phyloP scores from a whole-genome alignment of 352 stramenopile species.

The Pythium diclinum region DNA sequence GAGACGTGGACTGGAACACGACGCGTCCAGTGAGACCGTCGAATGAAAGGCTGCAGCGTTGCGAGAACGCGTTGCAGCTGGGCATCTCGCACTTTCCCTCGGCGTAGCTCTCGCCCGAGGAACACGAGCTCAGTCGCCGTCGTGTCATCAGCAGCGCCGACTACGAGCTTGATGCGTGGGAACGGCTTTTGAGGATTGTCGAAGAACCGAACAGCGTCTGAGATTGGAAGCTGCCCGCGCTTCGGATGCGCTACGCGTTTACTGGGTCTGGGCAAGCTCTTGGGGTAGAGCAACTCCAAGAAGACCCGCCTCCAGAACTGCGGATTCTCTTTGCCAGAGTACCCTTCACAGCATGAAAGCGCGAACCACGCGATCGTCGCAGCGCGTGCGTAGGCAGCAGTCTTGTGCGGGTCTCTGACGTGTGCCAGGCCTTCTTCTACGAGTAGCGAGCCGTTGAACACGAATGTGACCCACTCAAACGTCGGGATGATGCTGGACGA shows the following conservation, averaged over 20 bases:
- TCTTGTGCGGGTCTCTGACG: not conserved
- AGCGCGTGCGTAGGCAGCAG: not conserved
- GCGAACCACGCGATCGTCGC: conserved; percentile 5
- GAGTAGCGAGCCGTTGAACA: not conserved
- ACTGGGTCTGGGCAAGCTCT: not conserved
- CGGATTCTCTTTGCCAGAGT: not conserved
- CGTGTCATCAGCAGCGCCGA: not conserved
- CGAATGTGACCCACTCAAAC: conserved; percentile 20
- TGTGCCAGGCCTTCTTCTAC: not conserved
- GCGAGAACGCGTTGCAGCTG: not conserved
- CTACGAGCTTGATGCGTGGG: not conserved
- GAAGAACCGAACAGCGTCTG: not conserved
- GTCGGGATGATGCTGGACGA: not conserved
- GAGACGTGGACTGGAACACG: not conserved
- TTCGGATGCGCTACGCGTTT: not conserved
- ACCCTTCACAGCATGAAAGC: conserved; percentile 7
- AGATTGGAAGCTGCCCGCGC: not conserved
- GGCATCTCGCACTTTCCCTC: not conserved
- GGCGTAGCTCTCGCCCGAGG: not conserved
- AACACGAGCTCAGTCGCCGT: not conserved
- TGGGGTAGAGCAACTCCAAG: not conserved
- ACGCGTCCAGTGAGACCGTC: not conserved
- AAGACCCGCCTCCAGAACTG: conserved; percentile 13
- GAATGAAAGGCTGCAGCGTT: not conserved
- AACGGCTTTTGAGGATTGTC: not conserved